These are phyloP conservation scores for Henckelia pumila DNA, from an alignment of 257 asterid genomes.

Conservation along the genomic window DNA sequence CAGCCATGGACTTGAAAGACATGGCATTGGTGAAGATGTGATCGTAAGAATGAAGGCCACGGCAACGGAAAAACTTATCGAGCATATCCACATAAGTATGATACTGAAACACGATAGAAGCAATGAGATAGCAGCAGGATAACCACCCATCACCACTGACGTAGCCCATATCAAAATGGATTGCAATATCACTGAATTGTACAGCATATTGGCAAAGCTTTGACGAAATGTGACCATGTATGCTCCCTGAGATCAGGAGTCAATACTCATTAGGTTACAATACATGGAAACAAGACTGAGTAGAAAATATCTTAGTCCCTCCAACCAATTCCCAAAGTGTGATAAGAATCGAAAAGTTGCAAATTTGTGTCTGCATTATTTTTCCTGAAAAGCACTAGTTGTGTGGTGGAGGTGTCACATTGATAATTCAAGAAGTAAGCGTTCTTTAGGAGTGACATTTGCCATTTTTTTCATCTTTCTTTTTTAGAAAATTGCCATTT, in stretches of 20 bases:
- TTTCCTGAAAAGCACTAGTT: not conserved
- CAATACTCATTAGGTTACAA: conserved; percentile 22
- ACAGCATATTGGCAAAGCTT: conserved; percentile 65
- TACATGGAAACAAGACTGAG: not conserved
- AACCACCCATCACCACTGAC: conserved; percentile 76
- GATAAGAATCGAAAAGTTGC: not conserved
- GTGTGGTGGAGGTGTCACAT: not conserved
- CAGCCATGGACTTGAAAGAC: conserved; percentile 73
- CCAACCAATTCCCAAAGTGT: not conserved
- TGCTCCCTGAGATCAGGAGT: conserved; percentile 58
- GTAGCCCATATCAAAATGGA: conserved; percentile 72
- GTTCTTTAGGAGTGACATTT: not conserved
- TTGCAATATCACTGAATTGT: conserved; percentile 79
- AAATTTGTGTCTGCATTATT: too few relatives aligned
- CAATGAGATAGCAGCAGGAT: conserved; percentile 57
- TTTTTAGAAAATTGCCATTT: not conserved
- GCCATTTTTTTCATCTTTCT: too few relatives aligned
- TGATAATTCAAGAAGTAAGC: not conserved
- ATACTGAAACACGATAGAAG: conserved; percentile 60
- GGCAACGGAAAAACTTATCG: conserved; percentile 47
- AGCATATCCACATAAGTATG: conserved; percentile 77
- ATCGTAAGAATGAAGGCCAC: conserved; percentile 66
- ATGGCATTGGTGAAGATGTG: conserved; percentile 79
- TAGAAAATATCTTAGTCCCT: not conserved
- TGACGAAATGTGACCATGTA: conserved; percentile 80